Percentiles rank a stretch among this genome's conserved stretches.
Conservation (phyloP, 768 basidiomycete genomes). For the Rhodosporidiobolus odoratus region DNA sequence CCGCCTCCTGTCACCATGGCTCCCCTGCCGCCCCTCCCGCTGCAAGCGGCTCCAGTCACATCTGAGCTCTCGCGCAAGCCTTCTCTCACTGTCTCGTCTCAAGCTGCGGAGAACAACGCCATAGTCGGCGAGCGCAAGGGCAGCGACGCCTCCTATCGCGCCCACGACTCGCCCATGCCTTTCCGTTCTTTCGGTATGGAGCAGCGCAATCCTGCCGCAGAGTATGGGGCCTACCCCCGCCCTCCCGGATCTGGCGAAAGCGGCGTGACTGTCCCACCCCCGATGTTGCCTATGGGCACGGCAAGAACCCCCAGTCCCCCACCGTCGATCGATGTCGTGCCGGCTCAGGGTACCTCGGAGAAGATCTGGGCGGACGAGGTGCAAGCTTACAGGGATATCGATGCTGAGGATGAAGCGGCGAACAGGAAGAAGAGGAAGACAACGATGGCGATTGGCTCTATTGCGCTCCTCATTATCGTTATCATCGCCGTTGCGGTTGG, state of each 20-base stretch:
- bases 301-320: not conserved
- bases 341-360: not conserved
- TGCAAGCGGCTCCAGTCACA: not conserved
- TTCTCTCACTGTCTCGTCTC: constrained; percentile 1
- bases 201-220: not conserved
- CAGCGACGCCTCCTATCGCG: not conserved
- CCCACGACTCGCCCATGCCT: constrained; percentile 7
- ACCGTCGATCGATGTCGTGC: not conserved
- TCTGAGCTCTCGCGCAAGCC: not conserved
- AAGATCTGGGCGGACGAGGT: not conserved
- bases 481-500: constrained; percentile 47
- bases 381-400: not conserved
- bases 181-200: not conserved
- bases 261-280: not conserved
- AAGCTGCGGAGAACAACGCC: not conserved
- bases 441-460: not conserved
- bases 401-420: too few relatives aligned
- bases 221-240: not conserved
- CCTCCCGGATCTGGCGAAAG: not conserved
- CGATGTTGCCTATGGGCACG: not conserved
- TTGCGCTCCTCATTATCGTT: constrained; percentile 34
- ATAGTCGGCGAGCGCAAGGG: not conserved
- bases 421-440: not conserved
- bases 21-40: not conserved
- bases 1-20: not conserved